Evolutionary conservation across 345 rosid genomes (phyloP).

Genomic region (Melastoma malabathricum): DNA sequence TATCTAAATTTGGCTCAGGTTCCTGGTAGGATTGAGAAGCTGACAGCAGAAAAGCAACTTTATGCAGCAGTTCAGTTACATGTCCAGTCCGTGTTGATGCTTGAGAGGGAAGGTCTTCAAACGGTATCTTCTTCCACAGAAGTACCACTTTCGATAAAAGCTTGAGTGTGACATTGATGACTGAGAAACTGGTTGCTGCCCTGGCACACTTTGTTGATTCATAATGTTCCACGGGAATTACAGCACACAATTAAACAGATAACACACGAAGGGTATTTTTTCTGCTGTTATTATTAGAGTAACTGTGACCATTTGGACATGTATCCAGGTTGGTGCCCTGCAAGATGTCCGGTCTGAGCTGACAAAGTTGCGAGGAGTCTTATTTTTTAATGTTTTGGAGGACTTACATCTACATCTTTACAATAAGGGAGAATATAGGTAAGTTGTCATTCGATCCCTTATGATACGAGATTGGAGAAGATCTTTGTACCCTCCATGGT

Average conservation of each 20-base stretch:
- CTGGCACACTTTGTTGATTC: too few species aligned
- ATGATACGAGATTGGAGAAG: neutral
- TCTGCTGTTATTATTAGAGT: neutral
- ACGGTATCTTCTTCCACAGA: conserved; percentile 23
- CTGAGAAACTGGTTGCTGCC: too few species aligned
- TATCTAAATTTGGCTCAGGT: conserved; percentile 31
- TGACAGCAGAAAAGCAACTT: conserved; percentile 72
- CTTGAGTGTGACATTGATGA: too few species aligned
- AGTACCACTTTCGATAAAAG: too few species aligned
- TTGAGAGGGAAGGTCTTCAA: conserved; percentile 97
- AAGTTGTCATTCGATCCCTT: conserved; percentile 2
- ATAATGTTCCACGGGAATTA: too few species aligned
- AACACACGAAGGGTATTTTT: neutral
- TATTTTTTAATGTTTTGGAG: conserved; percentile 80
- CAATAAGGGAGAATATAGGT: conserved; percentile 96
- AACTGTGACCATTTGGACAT: conserved; percentile 1
- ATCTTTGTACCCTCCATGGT: neutral
- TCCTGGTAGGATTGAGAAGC: conserved; percentile 82
- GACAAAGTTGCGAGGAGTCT: conserved; percentile 69
- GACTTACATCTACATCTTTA: conserved; percentile 94
- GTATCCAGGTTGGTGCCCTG: conserved; percentile 85
- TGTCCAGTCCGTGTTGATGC: conserved; percentile 77
- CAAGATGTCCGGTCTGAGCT: conserved; percentile 98
- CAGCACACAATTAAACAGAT: too few species aligned
- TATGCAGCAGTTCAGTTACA: conserved; percentile 88